phyloP scores from a whole-genome alignment of 2,329 filamentous ascomycete genomes.

The Beauveria asiatica region DNA sequence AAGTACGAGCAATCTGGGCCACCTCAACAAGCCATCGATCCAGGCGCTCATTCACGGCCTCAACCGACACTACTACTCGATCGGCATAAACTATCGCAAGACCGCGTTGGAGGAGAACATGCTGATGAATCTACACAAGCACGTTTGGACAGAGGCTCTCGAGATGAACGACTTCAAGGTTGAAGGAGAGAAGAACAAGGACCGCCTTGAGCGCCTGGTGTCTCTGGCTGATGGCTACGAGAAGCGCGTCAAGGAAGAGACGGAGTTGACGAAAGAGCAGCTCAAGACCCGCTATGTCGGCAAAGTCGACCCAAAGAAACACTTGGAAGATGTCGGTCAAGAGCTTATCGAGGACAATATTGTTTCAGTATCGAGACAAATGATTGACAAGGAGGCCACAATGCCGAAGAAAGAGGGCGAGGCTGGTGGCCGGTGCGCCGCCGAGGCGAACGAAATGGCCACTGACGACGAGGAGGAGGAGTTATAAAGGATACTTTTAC shows the following conservation, averaged over 20 bases:
- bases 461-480: slow-evolving; percentile 47
- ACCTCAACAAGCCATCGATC: slow-evolving; percentile 99
- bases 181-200: slow-evolving; percentile 79
- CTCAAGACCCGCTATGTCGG: slow-evolving; percentile 98
- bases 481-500: slow-evolving; percentile 20
- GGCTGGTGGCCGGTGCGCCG: slow-evolving; percentile 36
- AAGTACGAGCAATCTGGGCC: slow-evolving; percentile 94
- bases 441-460: slow-evolving; percentile 59
- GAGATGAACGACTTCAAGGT: slow-evolving; percentile 92
- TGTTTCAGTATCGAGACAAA: slow-evolving; percentile 92
- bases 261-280: slow-evolving; percentile 92
- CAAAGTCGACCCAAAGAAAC: slow-evolving; percentile 99
- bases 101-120: slow-evolving; percentile 98
- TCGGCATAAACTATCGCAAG: slow-evolving; percentile 96
- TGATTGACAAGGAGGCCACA: slow-evolving; percentile 99
- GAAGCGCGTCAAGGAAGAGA: slow-evolving; percentile 98
- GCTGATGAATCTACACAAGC: slow-evolving; percentile 99
- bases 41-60: slow-evolving; percentile 97
- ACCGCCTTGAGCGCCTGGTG: slow-evolving; percentile 80
- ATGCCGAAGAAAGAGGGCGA: slow-evolving; percentile 63
- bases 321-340: slow-evolving; percentile 92
- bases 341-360: slow-evolving; percentile 99
- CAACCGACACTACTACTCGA: slow-evolving; percentile 98
- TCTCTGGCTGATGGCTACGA: slow-evolving; percentile 91
- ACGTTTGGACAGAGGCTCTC: slow-evolving; percentile 96